These are phyloP conservation scores for Prunus dulcis DNA, from an alignment of 306 rosid genomes.

Conservation along the genomic window DNA sequence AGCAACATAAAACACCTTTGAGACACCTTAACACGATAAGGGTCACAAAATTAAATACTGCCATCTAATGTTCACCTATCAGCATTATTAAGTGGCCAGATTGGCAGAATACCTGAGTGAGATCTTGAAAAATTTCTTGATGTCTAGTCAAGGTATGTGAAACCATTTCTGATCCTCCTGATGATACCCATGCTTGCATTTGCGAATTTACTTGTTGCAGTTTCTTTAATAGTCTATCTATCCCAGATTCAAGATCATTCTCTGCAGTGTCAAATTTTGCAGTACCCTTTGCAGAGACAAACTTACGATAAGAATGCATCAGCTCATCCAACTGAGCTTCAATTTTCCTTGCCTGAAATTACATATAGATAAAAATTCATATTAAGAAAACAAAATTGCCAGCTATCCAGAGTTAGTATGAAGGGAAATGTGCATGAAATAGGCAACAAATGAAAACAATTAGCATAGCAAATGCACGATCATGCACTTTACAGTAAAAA, in stretches of 20 bases:
- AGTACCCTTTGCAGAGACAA: slow-evolving; percentile 78
- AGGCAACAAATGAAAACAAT: not conserved
- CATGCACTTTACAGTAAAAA: not conserved
- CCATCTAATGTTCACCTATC: not conserved
- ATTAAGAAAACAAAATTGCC: not conserved
- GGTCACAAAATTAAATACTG: not conserved
- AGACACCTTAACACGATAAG: slow-evolving; percentile 1
- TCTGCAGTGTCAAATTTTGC: slow-evolving; percentile 53
- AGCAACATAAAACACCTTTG: slow-evolving; percentile 10
- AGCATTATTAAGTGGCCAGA: slow-evolving; percentile 11
- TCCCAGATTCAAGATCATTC: slow-evolving; percentile 74
- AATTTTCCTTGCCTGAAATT: slow-evolving; percentile 81
- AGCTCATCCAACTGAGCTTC: slow-evolving; percentile 98
- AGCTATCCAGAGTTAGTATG: not conserved
- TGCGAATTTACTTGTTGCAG: slow-evolving; percentile 95
- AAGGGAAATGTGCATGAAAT: slow-evolving; percentile 11
- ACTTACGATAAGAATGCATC: slow-evolving; percentile 77
- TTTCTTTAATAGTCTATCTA: slow-evolving; percentile 72
- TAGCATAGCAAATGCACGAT: not conserved
- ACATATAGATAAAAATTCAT: not conserved
- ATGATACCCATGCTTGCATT: slow-evolving; percentile 97
- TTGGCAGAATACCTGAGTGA: slow-evolving; percentile 74
- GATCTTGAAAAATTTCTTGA: slow-evolving; percentile 97
- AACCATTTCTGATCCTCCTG: slow-evolving; percentile 98
- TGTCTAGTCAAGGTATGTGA: slow-evolving; percentile 97